Percentiles rank a stretch among this genome's conserved stretches.
Conservation (phyloP, 75 land plant species). For the Picea sitchensis region DNA sequence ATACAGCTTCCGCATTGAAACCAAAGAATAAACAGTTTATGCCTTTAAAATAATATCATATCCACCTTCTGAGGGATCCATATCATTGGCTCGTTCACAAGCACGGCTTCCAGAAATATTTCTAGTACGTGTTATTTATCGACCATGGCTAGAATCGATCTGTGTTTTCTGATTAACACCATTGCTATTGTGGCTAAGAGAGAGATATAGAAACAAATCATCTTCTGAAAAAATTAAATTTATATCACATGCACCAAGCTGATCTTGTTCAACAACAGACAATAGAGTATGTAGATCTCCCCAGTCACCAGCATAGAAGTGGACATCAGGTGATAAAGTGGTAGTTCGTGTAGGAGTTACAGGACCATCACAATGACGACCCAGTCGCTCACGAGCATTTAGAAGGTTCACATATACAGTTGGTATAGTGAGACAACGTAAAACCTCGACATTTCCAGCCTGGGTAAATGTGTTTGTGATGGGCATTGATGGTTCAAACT, state of each 20-base stretch:
- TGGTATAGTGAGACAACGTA: constrained; percentile 65
- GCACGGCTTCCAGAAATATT: too few relatives aligned
- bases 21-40: too few relatives aligned
- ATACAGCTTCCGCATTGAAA: too few relatives aligned
- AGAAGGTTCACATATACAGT: constrained; percentile 73
- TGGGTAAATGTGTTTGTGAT: constrained; percentile 14
- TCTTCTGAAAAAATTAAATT: constrained; percentile 23
- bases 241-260: too few relatives aligned
- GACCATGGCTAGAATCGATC: too few relatives aligned
- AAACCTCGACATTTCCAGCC: constrained; percentile 61
- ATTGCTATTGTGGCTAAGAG: constrained; percentile 62
- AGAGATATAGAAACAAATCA: constrained; percentile 44
- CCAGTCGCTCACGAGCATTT: constrained; percentile 52
- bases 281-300: constrained; percentile 55
- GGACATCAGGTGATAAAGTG: constrained; percentile 35
- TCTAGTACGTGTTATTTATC: too few relatives aligned
- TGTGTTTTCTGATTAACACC: not conserved
- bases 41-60: too few relatives aligned
- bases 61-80: too few relatives aligned
- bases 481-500: too few relatives aligned
- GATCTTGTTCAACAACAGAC: constrained; percentile 46
- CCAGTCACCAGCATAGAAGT: constrained; percentile 32
- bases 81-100: too few relatives aligned
- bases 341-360: constrained; percentile 35
- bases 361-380: constrained; percentile 18